A percentile compares a stretch with the other conserved stretches of the same genome.
These are phyloP conservation scores for Groenewaldozyma auringiensis DNA, from an alignment of 1,139 yeast genomes.

Conservation along the genomic window DNA sequence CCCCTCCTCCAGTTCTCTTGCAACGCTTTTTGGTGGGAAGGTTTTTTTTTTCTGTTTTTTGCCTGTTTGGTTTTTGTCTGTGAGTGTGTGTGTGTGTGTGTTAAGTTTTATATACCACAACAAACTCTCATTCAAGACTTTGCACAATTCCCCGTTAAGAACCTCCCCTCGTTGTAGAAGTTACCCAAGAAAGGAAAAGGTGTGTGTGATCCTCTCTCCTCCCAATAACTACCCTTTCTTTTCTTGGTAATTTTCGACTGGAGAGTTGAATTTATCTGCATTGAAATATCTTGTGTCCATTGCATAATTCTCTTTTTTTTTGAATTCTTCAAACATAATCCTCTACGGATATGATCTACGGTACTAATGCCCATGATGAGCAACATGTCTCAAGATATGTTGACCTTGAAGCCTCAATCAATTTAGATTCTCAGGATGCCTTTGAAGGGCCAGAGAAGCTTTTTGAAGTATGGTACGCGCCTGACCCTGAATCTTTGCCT, in stretches of 20 bases:
- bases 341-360: slow-evolving; percentile 19
- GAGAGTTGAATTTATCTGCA: too few species aligned
- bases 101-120: too few species aligned
- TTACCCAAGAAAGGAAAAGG: not conserved
- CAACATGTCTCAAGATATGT: slow-evolving; percentile 36
- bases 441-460: slow-evolving; percentile 97
- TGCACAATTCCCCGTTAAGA: too few species aligned
- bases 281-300: not conserved
- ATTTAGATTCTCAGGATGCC: slow-evolving; percentile 79
- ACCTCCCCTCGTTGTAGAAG: not conserved
- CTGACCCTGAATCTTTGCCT: slow-evolving; percentile 34
- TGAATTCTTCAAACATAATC: not conserved
- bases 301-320: not conserved
- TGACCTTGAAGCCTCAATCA: slow-evolving; percentile 71
- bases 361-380: slow-evolving; percentile 13
- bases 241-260: not conserved
- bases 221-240: not conserved
- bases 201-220: not conserved
- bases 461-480: slow-evolving; percentile 83
- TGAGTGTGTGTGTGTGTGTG: too few species aligned
- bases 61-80: too few species aligned
- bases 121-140: too few species aligned
- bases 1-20: too few species aligned
- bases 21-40: too few species aligned
- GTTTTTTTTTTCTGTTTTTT: too few species aligned